Percentiles rank a stretch among this genome's conserved stretches.
These are phyloP conservation scores for Fusarium torreyae DNA, from an alignment of 2,329 filamentous ascomycete genomes.

Conservation along the genomic window DNA sequence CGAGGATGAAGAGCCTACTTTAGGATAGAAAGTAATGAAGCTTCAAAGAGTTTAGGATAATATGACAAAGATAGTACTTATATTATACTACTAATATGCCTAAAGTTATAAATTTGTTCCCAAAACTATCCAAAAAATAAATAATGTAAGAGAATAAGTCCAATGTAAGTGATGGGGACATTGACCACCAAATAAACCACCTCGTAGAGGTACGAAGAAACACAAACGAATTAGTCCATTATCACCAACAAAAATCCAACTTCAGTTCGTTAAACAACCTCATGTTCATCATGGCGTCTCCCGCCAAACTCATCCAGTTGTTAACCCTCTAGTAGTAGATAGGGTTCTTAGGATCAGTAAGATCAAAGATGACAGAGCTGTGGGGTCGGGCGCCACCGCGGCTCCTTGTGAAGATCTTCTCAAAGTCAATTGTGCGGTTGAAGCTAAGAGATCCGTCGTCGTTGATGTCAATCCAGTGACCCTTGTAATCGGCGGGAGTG, in stretches of 20 bases:
- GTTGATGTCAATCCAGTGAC: slow-evolving; percentile 72
- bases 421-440: slow-evolving; percentile 73
- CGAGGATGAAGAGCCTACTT: too few species aligned
- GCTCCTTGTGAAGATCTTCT: slow-evolving; percentile 63
- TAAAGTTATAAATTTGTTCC: too few species aligned
- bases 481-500: slow-evolving; percentile 74
- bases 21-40: too few species aligned
- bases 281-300: not conserved
- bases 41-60: too few species aligned
- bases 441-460: slow-evolving; percentile 69
- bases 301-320: too few species aligned
- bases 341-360: slow-evolving; percentile 68
- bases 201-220: slow-evolving; percentile 13
- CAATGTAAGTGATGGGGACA: not conserved
- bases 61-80: too few species aligned
- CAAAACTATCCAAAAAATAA: too few species aligned
- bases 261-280: not conserved
- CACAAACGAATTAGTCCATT: not conserved
- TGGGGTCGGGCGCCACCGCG: slow-evolving; percentile 72
- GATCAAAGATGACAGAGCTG: slow-evolving; percentile 69
- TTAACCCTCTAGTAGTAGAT: slow-evolving; percentile 59
- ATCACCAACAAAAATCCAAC: too few species aligned
- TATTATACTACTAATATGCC: too few species aligned
- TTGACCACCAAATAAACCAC: not conserved
- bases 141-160: not conserved